Percentiles rank a stretch among this genome's conserved stretches.
These are phyloP conservation scores for Marasmius sp. DNA, from an alignment of 1,284 basidiomycete genomes.

Conservation along the genomic window DNA sequence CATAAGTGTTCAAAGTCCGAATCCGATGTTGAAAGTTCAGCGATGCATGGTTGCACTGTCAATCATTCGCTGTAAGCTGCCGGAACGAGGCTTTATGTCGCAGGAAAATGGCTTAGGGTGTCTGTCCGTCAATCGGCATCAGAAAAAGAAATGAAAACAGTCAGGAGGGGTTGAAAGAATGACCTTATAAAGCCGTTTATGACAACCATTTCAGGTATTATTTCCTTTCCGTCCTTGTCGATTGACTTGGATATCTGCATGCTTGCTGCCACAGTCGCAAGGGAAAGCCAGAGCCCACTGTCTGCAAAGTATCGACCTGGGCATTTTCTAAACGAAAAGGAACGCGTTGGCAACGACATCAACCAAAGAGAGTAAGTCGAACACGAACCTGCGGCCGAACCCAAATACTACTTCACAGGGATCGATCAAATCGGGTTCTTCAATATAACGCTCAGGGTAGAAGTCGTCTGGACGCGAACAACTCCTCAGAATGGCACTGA, in stretches of 20 bases:
- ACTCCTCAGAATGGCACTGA: constrained; percentile 40
- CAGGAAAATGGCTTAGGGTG: not conserved
- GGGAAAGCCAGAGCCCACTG: constrained; percentile 7
- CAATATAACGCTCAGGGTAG: constrained; percentile 37
- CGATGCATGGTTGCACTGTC: not conserved
- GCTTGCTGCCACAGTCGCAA: constrained; percentile 7
- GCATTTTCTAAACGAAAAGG: constrained; percentile 33
- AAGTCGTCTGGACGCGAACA: constrained; percentile 38
- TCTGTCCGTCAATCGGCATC: not conserved
- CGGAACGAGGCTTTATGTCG: not conserved
- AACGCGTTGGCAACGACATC: constrained; percentile 1
- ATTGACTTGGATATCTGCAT: constrained; percentile 9
- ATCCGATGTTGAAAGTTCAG: not conserved
- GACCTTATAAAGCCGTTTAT: constrained; percentile 9
- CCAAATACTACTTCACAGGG: constrained; percentile 42
- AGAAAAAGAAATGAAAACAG: not conserved
- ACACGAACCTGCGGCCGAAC: constrained; percentile 41
- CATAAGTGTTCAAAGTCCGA: not conserved
- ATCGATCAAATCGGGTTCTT: constrained; percentile 33
- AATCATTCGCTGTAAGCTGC: not conserved
- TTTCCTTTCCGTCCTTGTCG: constrained; percentile 8
- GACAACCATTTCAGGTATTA: constrained; percentile 7
- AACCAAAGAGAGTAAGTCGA: not conserved
- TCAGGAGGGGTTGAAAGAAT: not conserved
- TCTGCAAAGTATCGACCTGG: constrained; percentile 39